Evolutionary conservation across 306 rosid species (phyloP), one percentile per base, ranked within the genome.

Genomic region (Acacia melanoxylon): DNA sequence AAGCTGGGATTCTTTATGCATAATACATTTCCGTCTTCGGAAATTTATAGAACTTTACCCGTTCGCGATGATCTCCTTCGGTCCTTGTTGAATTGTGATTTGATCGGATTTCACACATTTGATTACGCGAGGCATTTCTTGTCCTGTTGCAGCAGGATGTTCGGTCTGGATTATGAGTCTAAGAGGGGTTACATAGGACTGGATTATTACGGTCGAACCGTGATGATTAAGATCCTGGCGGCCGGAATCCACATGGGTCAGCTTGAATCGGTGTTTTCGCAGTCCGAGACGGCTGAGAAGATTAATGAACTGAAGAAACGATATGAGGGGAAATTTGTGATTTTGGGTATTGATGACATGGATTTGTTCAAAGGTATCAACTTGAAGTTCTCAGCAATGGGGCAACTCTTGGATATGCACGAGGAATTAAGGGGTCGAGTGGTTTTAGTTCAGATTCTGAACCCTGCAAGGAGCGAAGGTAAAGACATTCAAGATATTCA

Each of bases 231-330:
- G 74, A 91, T 91, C 85, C 85, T 89, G 88, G 92, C 92, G 9
- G 94, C 85, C 37, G 94, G 94, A 58, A 87, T 91, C 82, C 94
- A 91, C 76, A 91, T 91, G 94, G 92, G 89, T 35, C 92, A 89
- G 86, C 88, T 89, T 54, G 88, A 86, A 72, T 89, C 89, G 19
- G 91, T 87, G 31, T 67, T 91, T 75, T 54, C 68, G 0, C 8
- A 22, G 33, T 15, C 69, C 8, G 54, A 35, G n/a, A 75, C 79
- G 5, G 79, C 79, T 3, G 54, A 37, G 16, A 75, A 58, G 69
- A 59, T 75, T 1, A 56, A 19, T 54, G 69, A 75, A 54, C 37
- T 75, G 69, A 58, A n/a, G 79, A 59, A 58, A 5, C 52, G 13
- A 40, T 59, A 56, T 25, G 69, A 75, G 69, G 79, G 79, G 68